Evolutionary conservation across 2,329 filamentous ascomycete genomes (phyloP).

Genomic region (Aspergillus brunneoviolaceus): DNA sequence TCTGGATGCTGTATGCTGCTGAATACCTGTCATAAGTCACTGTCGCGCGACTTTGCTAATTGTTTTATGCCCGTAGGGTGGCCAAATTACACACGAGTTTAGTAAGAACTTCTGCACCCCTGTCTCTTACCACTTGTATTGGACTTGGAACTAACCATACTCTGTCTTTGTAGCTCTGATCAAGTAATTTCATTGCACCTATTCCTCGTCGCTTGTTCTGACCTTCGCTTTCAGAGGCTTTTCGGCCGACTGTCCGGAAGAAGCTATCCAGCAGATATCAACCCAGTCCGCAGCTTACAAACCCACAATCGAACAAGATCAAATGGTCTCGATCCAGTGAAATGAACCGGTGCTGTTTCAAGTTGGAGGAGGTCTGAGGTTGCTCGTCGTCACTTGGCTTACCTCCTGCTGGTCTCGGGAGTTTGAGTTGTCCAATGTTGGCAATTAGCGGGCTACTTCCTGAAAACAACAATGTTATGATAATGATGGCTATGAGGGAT

Average conservation of each 20-base stretch:
- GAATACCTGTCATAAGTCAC: not conserved
- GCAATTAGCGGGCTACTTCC: not conserved
- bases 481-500: not conserved
- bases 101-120: constrained; percentile 52
- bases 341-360: not conserved
- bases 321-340: constrained; percentile 56
- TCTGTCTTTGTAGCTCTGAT: constrained; percentile 36
- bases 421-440: not conserved
- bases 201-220: not conserved
- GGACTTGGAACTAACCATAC: constrained; percentile 7
- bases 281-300: constrained; percentile 61
- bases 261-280: constrained; percentile 67
- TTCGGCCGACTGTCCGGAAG: constrained; percentile 69
- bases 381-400: not conserved
- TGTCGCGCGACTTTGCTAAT: constrained; percentile 9
- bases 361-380: not conserved
- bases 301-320: constrained; percentile 74
- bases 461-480: not conserved
- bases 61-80: constrained; percentile 49
- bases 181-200: constrained; percentile 36
- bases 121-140: not conserved
- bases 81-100: constrained; percentile 77
- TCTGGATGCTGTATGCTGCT: constrained; percentile 55
- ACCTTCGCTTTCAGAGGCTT: constrained; percentile 62
- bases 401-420: constrained; percentile 9